Base-by-base conservation (phyloP, 2,329 filamentous ascomycete species). In the Arthrinium puccinioides region DNA sequence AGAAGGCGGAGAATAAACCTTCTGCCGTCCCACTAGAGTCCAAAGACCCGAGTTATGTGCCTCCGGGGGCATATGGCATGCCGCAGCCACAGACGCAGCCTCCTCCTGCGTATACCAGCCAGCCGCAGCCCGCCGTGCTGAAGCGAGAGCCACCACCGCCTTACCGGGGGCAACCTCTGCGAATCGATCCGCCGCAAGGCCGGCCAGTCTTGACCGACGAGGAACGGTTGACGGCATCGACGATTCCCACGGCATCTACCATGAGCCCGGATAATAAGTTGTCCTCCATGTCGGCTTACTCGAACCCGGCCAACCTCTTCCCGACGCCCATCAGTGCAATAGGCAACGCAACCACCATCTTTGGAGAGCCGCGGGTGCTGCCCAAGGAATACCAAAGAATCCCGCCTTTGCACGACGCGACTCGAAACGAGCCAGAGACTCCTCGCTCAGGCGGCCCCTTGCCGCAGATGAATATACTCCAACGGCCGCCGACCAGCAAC, bases 1-100 rank as follows among this genome's bases (percentile, higher is more conserved):
- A 83, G 45, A 94, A 90, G 61, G 79, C 82, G 21, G 81, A 84
- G 43, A 79, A 65, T 53, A 79, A 84, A 48, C 76, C 80, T 49
- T 64, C 71, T 35, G 76, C 81, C 34, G 74, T 89, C 47, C 85
- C 83, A 42, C 72, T 94, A 34, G 86, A 94, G 61, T 89, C 87
- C 15, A 94, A 94, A 61, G 86, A 89, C 46, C 73, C 75, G 0
- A 74, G 62, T 40, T 82, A 81, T 48, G 63, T 77, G 4, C 74
- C 74, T 21, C 71, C 74, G 14, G 73, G 76, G 35, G 75, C 77
- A 7, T 82, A 80, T 48, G 73, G 72, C 36, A 77, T 78, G 73
- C 71, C 71, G 26, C 72, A 74, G 49, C 64, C 64, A 34, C 47
- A n/a, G n/a, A n/a, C n/a, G n/a, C n/a, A n/a, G n/a, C n/a, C n/a